Conservation (phyloP, 768 basidiomycete genomes). For the Leccinum fibrillosum region DNA sequence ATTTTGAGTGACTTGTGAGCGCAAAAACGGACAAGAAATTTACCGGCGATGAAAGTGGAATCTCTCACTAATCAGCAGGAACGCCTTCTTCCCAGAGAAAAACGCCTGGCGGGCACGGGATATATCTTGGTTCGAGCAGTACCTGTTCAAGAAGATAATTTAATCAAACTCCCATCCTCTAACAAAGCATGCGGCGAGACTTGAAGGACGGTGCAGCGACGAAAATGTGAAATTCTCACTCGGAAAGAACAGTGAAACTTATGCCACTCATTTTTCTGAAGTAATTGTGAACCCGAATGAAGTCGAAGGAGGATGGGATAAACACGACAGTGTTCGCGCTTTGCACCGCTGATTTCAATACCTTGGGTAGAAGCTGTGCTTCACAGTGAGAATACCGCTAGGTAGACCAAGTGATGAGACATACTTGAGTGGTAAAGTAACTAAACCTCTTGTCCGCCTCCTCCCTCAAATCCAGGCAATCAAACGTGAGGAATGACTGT, state of each 20-base stretch:
- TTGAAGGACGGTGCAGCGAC: background rate
- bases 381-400: background rate
- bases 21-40: constrained; percentile 10
- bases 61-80: constrained; percentile 92
- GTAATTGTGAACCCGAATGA: constrained; percentile 85
- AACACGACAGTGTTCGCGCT: constrained; percentile 86
- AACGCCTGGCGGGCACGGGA: constrained; percentile 91
- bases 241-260: constrained; percentile 82
- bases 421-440: constrained; percentile 82
- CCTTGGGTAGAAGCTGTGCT: constrained; percentile 68
- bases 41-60: constrained; percentile 96
- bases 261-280: constrained; percentile 71
- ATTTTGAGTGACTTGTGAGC: background rate
- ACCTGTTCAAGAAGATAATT: constrained; percentile 43
- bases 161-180: background rate
- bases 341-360: constrained; percentile 92
- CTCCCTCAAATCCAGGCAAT: constrained; percentile 63
- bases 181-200: background rate
- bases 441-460: constrained; percentile 87
- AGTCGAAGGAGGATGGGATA: constrained; percentile 95
- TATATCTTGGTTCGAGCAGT: constrained; percentile 92
- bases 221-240: constrained; percentile 47
- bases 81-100: constrained; percentile 81
- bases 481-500: constrained; percentile 74
- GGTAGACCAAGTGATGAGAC: background rate